phyloP scores from a whole-genome alignment of 306 rosid species.

The Astragalus glycyphyllos region DNA sequence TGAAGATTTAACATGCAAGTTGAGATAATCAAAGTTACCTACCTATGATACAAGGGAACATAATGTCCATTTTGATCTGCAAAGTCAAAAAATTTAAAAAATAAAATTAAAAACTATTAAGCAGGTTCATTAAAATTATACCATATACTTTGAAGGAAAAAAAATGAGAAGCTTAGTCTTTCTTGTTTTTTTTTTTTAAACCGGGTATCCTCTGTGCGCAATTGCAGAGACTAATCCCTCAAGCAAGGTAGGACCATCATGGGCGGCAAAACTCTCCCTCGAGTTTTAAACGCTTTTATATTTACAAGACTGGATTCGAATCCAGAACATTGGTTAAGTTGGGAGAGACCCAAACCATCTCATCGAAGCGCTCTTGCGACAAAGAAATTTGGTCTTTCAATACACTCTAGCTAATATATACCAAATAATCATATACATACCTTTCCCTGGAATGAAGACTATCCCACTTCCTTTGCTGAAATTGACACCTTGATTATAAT shows the following conservation, averaged over 20 bases:
- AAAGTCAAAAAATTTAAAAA: constrained; percentile 36
- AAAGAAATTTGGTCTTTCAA: neutral
- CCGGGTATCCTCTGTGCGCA: too few species aligned
- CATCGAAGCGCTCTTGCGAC: too few species aligned
- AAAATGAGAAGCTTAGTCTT: neutral
- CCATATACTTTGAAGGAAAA: neutral
- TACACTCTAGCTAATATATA: neutral
- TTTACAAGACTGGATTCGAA: too few species aligned
- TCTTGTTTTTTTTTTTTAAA: too few species aligned
- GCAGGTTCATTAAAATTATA: neutral
- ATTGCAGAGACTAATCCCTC: too few species aligned
- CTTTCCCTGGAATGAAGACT: constrained; percentile 70
- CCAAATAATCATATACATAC: constrained; percentile 37
- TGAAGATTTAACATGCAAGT: constrained; percentile 12
- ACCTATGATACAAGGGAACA: constrained; percentile 58
- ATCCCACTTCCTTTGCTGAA: constrained; percentile 59
- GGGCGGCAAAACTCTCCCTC: too few species aligned
- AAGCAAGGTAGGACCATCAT: too few species aligned
- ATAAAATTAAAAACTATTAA: neutral
- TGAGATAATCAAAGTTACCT: constrained; percentile 49
- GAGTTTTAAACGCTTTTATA: too few species aligned
- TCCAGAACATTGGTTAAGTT: too few species aligned
- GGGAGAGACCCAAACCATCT: too few species aligned
- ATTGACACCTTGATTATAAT: constrained; percentile 55
- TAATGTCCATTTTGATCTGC: constrained; percentile 64